Evolutionary conservation across 306 rosid species (phyloP).

Genomic region (Macrotyloma uniflorum): DNA sequence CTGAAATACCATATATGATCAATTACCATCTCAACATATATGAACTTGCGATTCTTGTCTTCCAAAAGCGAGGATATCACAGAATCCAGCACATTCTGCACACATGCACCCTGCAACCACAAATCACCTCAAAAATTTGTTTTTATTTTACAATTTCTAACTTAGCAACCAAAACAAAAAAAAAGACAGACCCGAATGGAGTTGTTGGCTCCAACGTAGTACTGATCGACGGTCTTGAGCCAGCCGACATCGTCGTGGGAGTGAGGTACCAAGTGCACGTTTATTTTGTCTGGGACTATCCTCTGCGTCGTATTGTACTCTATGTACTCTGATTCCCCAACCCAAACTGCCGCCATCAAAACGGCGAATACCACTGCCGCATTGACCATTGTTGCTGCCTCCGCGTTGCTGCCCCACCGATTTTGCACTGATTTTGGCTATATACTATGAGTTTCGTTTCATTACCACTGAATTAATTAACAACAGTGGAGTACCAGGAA

Average conservation of each 20-base stretch:
- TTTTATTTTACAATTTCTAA: neutral
- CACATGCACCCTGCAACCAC: conserved; percentile 73
- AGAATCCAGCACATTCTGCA: conserved; percentile 81
- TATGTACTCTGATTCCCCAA: conserved; percentile 56
- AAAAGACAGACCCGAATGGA: conserved; percentile 62
- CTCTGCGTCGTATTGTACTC: conserved; percentile 66
- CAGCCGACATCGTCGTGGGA: conserved; percentile 91
- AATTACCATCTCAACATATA: conserved; percentile 74
- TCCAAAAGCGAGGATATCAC: conserved; percentile 72
- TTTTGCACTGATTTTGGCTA: neutral
- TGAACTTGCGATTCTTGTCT: conserved; percentile 74
- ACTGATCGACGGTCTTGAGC: conserved; percentile 92
- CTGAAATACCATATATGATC: neutral
- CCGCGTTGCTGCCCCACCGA: neutral
- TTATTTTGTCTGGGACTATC: conserved; percentile 54
- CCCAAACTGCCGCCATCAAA: conserved; percentile 32
- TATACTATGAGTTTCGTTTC: neutral
- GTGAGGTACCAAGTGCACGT: conserved; percentile 84
- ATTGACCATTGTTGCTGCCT: conserved; percentile 34
- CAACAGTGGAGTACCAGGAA: conserved; percentile 28
- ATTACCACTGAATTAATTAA: neutral
- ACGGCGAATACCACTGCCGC: conserved; percentile 34
- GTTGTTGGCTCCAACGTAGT: conserved; percentile 84
- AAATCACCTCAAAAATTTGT: neutral
- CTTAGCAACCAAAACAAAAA: neutral